phyloP scores from a whole-genome alignment of 169 alveolate genomes.

The Cryptosporidium meleagridis region DNA sequence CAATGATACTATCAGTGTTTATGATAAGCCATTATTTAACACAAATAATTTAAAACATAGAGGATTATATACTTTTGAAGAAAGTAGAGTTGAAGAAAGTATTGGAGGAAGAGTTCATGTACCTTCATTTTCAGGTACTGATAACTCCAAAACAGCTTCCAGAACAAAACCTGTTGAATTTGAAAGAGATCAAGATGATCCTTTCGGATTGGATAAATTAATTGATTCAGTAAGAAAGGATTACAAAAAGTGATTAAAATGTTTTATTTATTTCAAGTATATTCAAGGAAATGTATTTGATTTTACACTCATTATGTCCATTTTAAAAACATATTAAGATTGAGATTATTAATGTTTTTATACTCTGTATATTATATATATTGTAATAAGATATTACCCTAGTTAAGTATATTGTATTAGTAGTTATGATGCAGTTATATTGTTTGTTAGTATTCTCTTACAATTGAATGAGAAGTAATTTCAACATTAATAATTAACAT shows the following conservation, averaged over 20 bases:
- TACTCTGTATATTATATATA: constrained; percentile 7
- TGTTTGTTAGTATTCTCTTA: not conserved
- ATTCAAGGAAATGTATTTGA: not conserved
- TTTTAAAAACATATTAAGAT: not conserved
- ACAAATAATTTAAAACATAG: not conserved
- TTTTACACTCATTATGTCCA: not conserved
- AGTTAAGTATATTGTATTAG: not conserved
- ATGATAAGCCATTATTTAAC: constrained; percentile 91
- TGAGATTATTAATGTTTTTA: not conserved
- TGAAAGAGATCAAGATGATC: constrained; percentile 83
- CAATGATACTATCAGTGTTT: constrained; percentile 90
- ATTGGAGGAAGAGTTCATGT: constrained; percentile 80
- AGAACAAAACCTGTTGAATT: constrained; percentile 89
- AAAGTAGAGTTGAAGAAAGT: constrained; percentile 74
- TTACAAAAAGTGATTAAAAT: not conserved
- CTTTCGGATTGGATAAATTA: constrained; percentile 88
- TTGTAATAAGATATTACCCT: constrained; percentile 12
- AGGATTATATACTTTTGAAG: constrained; percentile 52
- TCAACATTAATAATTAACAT: not conserved
- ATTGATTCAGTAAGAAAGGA: constrained; percentile 84
- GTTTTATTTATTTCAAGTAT: not conserved
- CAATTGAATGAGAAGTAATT: not conserved
- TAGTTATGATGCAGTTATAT: constrained; percentile 7
- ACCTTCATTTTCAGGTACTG: constrained; percentile 85
- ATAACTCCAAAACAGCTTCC: constrained; percentile 63